phyloP scores from a whole-genome alignment of 2,329 filamentous ascomycete genomes.

The Cercospora zeina region DNA sequence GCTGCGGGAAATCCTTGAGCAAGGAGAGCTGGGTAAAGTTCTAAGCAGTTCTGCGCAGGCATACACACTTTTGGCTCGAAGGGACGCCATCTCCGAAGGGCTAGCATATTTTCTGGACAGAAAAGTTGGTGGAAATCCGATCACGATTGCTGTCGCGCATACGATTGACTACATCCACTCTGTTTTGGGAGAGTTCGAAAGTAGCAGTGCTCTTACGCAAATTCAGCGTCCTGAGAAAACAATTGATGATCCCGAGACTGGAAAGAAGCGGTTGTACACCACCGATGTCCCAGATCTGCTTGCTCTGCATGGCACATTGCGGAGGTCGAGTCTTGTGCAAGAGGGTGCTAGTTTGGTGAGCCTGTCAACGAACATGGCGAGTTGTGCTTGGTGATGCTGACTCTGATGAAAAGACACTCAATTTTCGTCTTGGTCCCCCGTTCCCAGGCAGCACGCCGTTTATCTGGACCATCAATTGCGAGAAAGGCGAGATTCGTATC shows the following conservation, averaged over 20 bases:
- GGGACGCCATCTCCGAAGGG: conserved; percentile 28
- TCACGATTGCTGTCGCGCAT: conserved; percentile 33
- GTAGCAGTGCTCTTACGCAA: conserved; percentile 26
- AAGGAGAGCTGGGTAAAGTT: conserved; percentile 50
- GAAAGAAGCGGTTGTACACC: conserved; percentile 8
- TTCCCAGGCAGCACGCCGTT: conserved; percentile 32
- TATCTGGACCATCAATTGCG: conserved; percentile 33
- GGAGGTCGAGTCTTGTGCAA: conserved; percentile 18
- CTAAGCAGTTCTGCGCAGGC: conserved; percentile 29
- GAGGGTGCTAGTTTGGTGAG: conserved; percentile 26
- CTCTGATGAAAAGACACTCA: conserved; percentile 17
- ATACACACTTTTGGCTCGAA: conserved; percentile 9
- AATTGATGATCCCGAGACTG: conserved; percentile 20
- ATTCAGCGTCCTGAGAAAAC: conserved; percentile 27
- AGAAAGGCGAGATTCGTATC: conserved; percentile 32
- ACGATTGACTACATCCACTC: conserved; percentile 33
- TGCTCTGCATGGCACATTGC: conserved; percentile 30
- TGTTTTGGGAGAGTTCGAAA: conserved; percentile 30
- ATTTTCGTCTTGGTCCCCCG: conserved; percentile 27
- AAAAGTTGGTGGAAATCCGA: conserved; percentile 31
- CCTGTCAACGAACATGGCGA: background rate
- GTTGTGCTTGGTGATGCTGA: background rate
- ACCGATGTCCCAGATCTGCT: conserved; percentile 35
- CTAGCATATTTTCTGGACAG: conserved; percentile 32
- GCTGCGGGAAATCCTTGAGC: conserved; percentile 47